Conservation (phyloP, 2,329 filamentous ascomycete species). For the Hymenoscyphus fructigenus region DNA sequence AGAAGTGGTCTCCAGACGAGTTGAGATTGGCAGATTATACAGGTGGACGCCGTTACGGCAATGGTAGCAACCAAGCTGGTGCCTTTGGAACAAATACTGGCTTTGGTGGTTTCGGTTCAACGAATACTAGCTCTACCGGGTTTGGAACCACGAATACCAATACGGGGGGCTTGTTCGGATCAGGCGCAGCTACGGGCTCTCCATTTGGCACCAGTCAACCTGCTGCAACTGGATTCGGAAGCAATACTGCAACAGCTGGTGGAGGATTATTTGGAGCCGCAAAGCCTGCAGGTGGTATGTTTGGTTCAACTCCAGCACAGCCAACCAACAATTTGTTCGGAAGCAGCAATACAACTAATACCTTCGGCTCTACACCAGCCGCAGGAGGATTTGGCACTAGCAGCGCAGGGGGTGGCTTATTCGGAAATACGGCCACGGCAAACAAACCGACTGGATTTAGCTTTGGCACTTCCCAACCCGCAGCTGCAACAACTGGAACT, state of each 20-base stretch:
- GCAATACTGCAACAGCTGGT: conserved; percentile 31
- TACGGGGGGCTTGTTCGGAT: conserved; percentile 42
- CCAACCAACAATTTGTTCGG: conserved; percentile 11
- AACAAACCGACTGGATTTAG: conserved; percentile 34
- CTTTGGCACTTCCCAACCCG: conserved; percentile 19
- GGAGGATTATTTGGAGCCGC: conserved; percentile 43
- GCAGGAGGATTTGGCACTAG: conserved; percentile 41
- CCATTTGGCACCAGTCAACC: conserved; percentile 49
- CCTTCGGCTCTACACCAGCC: conserved; percentile 39
- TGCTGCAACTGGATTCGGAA: conserved; percentile 48
- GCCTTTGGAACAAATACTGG: conserved; percentile 60
- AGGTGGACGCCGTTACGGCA: conserved; percentile 81
- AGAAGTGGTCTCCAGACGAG: conserved; percentile 88
- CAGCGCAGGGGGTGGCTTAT: conserved; percentile 24
- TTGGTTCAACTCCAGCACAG: conserved; percentile 35
- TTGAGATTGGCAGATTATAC: conserved; percentile 82
- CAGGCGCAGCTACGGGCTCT: conserved; percentile 36
- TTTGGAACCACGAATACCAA: conserved; percentile 32
- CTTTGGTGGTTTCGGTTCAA: conserved; percentile 40
- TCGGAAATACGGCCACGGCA: conserved; percentile 36
- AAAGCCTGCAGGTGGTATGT: conserved; percentile 41
- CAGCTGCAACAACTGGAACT: conserved; percentile 7
- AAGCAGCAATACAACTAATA: conserved; percentile 28
- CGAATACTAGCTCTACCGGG: conserved; percentile 15
- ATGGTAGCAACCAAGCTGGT: conserved; percentile 74